These are phyloP conservation scores for Senna tora DNA, from an alignment of 306 rosid genomes.

Conservation along the genomic window DNA sequence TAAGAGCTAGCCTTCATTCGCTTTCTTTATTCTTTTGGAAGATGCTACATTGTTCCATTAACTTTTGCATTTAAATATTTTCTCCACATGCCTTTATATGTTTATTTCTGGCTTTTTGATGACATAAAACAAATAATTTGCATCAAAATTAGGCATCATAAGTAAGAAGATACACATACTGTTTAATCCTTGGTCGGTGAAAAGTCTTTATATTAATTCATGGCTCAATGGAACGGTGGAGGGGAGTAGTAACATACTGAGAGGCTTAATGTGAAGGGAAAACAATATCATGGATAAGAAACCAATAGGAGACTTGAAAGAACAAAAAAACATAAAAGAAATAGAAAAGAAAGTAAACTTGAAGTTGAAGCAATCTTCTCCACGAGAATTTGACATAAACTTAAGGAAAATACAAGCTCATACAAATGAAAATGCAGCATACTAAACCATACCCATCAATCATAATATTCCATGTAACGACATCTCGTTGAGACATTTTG, in stretches of 20 bases:
- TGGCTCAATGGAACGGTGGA: not conserved
- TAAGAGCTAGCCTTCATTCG: not conserved
- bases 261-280: not conserved
- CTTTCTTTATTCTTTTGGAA: not conserved
- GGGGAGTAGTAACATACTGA: not conserved
- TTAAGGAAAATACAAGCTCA: not conserved
- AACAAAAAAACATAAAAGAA: not conserved
- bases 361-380: not conserved
- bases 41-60: not conserved
- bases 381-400: not conserved
- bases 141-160: not conserved
- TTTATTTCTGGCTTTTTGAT: not conserved
- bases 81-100: not conserved
- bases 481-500: conserved; percentile 75
- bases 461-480: conserved; percentile 82
- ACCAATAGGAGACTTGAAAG: not conserved
- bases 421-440: not conserved
- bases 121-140: not conserved
- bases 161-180: not conserved
- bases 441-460: conserved; percentile 63
- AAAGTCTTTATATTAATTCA: conserved; percentile 1
- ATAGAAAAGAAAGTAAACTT: not conserved
- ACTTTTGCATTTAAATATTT: not conserved
- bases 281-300: not conserved
- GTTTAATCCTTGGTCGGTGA: not conserved